Conservation (phyloP, 257 asterid genomes). For the Osmanthus fragrans region DNA sequence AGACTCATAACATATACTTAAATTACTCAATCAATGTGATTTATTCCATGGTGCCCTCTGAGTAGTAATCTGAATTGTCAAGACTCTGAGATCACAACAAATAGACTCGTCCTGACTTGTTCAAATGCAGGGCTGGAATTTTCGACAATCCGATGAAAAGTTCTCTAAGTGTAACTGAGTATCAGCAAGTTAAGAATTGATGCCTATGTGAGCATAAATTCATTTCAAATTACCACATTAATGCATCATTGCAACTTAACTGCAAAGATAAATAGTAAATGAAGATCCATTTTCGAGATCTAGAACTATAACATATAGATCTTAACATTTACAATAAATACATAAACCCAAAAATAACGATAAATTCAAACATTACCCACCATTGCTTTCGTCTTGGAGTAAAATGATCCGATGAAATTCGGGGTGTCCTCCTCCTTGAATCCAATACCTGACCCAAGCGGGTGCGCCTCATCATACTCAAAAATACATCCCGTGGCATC, state of each 20-base stretch:
- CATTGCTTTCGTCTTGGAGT: slow-evolving; percentile 92
- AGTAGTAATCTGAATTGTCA: neutral
- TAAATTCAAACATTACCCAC: slow-evolving; percentile 36
- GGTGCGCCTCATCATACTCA: slow-evolving; percentile 66
- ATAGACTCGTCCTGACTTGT: neutral
- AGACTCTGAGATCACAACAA: neutral
- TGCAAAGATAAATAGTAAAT: neutral
- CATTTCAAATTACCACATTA: neutral
- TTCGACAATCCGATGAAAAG: too few relatives aligned
- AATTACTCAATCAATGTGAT: neutral
- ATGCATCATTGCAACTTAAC: neutral
- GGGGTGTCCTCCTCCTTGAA: slow-evolving; percentile 90
- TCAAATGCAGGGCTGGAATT: neutral
- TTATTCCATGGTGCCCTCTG: neutral
- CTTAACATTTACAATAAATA: neutral
- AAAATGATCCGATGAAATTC: slow-evolving; percentile 77
- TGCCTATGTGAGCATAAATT: neutral
- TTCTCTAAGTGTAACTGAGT: neutral
- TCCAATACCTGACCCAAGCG: slow-evolving; percentile 70
- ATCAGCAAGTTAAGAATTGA: neutral
- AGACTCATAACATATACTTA: neutral
- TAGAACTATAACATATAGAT: neutral
- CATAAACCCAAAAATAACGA: neutral
- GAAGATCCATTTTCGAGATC: slow-evolving; percentile 21
- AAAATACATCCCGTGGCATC: slow-evolving; percentile 82